Base-by-base conservation (phyloP, 23 red algal species). In the Gracilaria caudata region DNA sequence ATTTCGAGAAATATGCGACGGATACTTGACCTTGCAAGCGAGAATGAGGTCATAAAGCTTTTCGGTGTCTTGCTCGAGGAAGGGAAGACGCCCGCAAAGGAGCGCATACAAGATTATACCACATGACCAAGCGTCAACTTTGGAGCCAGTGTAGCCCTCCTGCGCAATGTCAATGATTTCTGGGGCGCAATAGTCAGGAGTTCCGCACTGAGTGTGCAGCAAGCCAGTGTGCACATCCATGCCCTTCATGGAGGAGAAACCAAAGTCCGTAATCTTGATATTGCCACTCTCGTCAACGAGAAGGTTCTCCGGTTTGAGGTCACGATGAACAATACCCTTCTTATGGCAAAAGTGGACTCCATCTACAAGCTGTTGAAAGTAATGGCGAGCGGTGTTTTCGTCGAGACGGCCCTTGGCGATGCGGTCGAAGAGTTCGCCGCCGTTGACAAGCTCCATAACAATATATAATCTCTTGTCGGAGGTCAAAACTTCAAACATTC, bases 251-350 rank as follows among this genome's bases (percentile, higher is more conserved):
- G 90, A 88, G 14, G 84, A 89, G 56, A 98, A 94, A 26, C 96
- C 96, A 84, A 98, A 98, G 43, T 98, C 96, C 10, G 89, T 91
- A 63, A 98, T 98, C 64, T 90, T 89, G 37, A 98, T 84, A 64
- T 93, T 87, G 29, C 96, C 96, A 25, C 88, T 80, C 80, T 94
- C 90, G 74, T 86, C 90, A 20, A 94, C 59, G 40, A 98, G 73
- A 43, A 98, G 73, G 66, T 98, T 98, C 37, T 92, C 96, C 24
- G 93, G 93, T 75, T 98, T 98, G 38, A 98, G 80, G 84, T 98
- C 96, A 44, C 92, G 92, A 84, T 98, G 96, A 49, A 80, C 84
- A 30, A 98, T 87, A 14, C 90, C 82, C 51, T 86, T 51, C 77
- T 85, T 78, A 33, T 97, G 94, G 79, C 92, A 94, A 90, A 89